Base-by-base conservation (phyloP, 202 grass and related monocot species). In the Brachypodium distachyon region DNA sequence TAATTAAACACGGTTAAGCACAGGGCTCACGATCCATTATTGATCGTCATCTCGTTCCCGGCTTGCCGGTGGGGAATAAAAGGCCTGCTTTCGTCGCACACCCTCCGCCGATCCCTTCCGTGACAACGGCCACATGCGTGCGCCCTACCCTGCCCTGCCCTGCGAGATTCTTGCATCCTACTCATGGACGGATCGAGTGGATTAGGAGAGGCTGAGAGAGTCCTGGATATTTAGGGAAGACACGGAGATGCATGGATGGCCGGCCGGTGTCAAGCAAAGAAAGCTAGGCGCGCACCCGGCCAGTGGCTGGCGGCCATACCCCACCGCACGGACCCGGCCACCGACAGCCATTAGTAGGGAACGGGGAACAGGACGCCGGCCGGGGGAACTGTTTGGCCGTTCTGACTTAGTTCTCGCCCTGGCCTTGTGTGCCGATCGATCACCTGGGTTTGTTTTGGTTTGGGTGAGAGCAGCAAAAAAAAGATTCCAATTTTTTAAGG, bases 271-370 rank as follows among this genome's bases (percentile, higher is more conserved):
- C n/a, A 22, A 43, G 52, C 21, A 9, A 61, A 14, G 34, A 37
- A 44, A 27, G 3, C 21, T 2, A 5, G 55, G 13, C 54, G 29
- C 25, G 25, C 54, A 57, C 54, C 54, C 53, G 3, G 26, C 26
- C 26, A 60, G 8, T 7, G 1, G 7, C 9, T 28, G 19, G 21
- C 25, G 19, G n/a, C 51, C 19, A 38, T 33, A 77, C 75, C 52
- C 66, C 59, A 14, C 12, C 55, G 29, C 18, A 42, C 18, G 50
- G 75, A 12, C 41, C 9, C 63, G 46, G 75, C 73, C 80, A 83
- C 85, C 80, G 80, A 87, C 74, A 77, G 41, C 61, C 16, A 82
- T 82, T 51, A 68, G 54, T 47, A 56, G 72, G 39, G 29, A 46
- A 46, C 63, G 54, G 79, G 79, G 47, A 67, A 73, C 79, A 87